A percentile compares a stretch with the other conserved stretches of the same genome.
Conservation (phyloP, 345 rosid species). For the Hibiscus mutabilis region DNA sequence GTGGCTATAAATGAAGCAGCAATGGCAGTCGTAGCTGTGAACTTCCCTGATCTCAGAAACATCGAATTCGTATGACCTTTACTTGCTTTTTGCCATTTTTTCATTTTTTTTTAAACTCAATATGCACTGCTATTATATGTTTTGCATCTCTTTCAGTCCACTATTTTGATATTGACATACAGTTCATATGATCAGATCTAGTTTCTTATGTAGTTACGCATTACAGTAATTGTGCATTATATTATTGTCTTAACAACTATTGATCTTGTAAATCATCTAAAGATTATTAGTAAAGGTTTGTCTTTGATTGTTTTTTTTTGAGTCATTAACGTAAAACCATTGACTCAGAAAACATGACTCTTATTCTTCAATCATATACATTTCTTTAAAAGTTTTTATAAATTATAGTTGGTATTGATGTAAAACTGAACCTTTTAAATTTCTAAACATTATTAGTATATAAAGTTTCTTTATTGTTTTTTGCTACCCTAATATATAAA, state of each 20-base stretch:
- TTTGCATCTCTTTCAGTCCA: neutral
- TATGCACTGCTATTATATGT: slow-evolving; percentile 1
- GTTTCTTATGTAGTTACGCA: neutral
- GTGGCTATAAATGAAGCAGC: slow-evolving; percentile 92
- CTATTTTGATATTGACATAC: neutral
- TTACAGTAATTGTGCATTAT: neutral
- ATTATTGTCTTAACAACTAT: too few species aligned
- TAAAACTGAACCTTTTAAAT: neutral
- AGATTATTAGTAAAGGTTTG: neutral
- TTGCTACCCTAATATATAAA: too few species aligned
- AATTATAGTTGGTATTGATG: neutral
- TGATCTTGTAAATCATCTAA: too few species aligned
- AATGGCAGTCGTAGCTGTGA: slow-evolving; percentile 90
- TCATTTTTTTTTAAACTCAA: neutral
- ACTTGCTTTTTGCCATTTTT: slow-evolving; percentile 2
- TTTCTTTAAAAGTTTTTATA: neutral
- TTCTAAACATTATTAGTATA: too few species aligned
- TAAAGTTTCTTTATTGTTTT: too few species aligned
- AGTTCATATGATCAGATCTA: neutral
- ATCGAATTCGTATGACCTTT: slow-evolving; percentile 70
- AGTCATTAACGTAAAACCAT: neutral
- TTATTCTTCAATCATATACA: too few species aligned
- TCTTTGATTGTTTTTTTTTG: neutral
- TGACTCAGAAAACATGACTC: neutral
- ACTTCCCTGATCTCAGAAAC: slow-evolving; percentile 84